Evolutionary conservation across 768 basidiomycete species (phyloP), one percentile per base, ranked within the genome.

Genomic region (Trametes villosa): DNA sequence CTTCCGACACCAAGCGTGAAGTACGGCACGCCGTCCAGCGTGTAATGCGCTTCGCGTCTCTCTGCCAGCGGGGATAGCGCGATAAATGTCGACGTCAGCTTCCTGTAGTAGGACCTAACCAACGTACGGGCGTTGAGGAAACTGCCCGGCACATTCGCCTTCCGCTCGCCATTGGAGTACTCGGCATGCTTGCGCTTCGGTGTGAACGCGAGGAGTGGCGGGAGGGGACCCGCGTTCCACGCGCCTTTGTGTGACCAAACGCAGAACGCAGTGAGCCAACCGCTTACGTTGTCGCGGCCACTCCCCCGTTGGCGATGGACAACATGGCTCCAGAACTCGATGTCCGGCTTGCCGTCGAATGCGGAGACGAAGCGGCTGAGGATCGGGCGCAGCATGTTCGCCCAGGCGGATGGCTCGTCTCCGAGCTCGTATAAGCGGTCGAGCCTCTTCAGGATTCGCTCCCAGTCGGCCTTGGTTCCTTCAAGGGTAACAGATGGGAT

Each of bases 351-450:
- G 2, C 62, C 57, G 29, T 73, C 73, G 49, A 74, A 73, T 1
- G 73, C 65, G 4, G 18, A 27, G 6, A 70, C 62, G 60, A 75
- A 75, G 8, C 66, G 63, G 18, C 57, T 54, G n/a, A 75, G 48
- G 20, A 75, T 50, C 0, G 73, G 73, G 12, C 54, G 64, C 20
- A 75, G 66, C 38, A 76, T 63, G 38, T 57, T 59, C 31, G 67
- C 60, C 70, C 72, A 76, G 11, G 59, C 50, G 1, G 52, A 45
- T 11, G 68, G 49, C 46, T 71, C 60, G 22, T 41, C 41, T n/a
- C 72, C 71, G 53, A 64, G 67, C 48, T 57, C 62, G 31, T 59
- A 56, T n/a, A 73, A 62, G 24, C 69, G 68, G 24, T 65, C 65
- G 24, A 62, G 12, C 15, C 67, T 51, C 9, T 31, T 18, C 17